phyloP scores from a whole-genome alignment of 176 grass and related monocot species.

The Avena sativa region DNA sequence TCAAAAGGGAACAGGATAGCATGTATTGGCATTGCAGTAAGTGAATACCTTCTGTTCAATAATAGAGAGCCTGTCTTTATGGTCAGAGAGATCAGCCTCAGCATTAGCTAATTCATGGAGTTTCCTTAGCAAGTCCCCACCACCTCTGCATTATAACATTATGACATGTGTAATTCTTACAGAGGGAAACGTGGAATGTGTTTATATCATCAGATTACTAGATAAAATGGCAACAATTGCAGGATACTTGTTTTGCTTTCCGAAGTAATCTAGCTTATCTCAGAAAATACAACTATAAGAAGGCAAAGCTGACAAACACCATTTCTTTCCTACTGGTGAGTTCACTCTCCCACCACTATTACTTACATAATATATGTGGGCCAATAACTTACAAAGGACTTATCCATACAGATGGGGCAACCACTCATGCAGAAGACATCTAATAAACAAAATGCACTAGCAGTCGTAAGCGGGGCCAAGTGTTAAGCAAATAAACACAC shows the following conservation, averaged over 20 bases:
- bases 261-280: constrained; percentile 23
- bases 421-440: background rate
- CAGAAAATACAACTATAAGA: constrained; percentile 35
- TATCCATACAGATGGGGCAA: background rate
- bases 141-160: constrained; percentile 53
- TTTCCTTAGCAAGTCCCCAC: constrained; percentile 71
- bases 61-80: constrained; percentile 61
- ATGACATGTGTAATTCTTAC: constrained; percentile 36
- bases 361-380: background rate
- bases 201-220: constrained; percentile 29
- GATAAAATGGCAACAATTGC: constrained; percentile 25
- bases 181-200: background rate
- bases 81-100: constrained; percentile 70
- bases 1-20: background rate
- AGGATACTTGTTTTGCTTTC: constrained; percentile 7
- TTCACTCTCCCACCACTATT: background rate
- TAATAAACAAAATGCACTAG: background rate
- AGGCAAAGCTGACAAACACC: background rate
- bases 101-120: constrained; percentile 78
- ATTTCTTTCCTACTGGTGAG: background rate
- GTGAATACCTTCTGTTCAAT: constrained; percentile 80
- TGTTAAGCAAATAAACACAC: background rate
- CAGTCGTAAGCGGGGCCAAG: background rate
- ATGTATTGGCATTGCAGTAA: background rate
- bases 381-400: background rate